A percentile compares a stretch with the other conserved stretches of the same genome.
Evolutionary conservation across 176 grass and related monocot genomes (phyloP).

Genomic region (Sorghum bicolor): DNA sequence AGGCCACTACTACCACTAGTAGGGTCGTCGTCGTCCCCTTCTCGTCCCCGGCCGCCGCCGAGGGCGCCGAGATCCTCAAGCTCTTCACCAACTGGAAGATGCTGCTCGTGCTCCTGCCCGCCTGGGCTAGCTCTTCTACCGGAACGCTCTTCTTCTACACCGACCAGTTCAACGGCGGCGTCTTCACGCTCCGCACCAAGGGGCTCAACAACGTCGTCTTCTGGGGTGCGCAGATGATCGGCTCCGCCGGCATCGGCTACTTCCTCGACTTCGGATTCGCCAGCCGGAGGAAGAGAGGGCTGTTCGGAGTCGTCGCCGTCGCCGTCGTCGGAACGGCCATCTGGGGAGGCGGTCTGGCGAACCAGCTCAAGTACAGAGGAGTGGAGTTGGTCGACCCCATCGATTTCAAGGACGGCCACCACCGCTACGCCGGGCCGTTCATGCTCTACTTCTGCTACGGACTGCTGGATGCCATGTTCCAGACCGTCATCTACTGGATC

Average conservation of each 20-base stretch:
- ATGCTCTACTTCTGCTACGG: too few species aligned
- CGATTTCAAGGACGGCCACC: conserved; percentile 70
- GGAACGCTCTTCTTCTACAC: not conserved
- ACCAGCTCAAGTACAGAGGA: conserved; percentile 48
- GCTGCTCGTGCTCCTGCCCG: too few species aligned
- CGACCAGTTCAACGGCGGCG: conserved; percentile 84
- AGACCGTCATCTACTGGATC: conserved; percentile 79
- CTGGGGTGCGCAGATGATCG: conserved; percentile 88
- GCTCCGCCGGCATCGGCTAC: conserved; percentile 62
- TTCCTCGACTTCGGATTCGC: conserved; percentile 80
- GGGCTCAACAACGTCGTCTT: conserved; percentile 95
- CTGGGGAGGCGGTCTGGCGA: too few species aligned
- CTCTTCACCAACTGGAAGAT: too few species aligned
- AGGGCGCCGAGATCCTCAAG: too few species aligned
- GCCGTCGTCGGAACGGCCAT: conserved; percentile 59
- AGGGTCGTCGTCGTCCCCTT: too few species aligned
- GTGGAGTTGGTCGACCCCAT: not conserved
- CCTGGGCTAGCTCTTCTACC: not conserved
- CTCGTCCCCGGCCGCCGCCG: too few species aligned
- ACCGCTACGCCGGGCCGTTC: too few species aligned
- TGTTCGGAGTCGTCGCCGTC: conserved; percentile 40
- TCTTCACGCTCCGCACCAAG: conserved; percentile 75
- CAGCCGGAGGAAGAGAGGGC: conserved; percentile 52
- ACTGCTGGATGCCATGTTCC: too few species aligned
- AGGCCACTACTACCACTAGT: too few species aligned